phyloP scores from a whole-genome alignment of 2,329 filamentous ascomycete genomes.

The Pyrenophora graminea region DNA sequence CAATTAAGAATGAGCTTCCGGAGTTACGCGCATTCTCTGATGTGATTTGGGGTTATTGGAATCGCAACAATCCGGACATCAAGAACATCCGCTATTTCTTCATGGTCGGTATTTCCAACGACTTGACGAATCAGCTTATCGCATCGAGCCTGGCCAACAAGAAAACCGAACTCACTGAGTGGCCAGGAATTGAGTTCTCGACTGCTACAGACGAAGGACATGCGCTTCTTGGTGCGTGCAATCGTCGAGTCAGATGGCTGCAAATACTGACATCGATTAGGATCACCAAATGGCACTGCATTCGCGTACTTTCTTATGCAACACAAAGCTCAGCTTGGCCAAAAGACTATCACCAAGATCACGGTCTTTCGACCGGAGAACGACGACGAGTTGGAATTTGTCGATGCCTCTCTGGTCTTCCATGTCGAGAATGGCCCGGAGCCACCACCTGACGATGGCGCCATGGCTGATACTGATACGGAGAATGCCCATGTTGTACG shows the following conservation, averaged over 20 bases:
- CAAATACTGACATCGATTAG: constrained; percentile 5
- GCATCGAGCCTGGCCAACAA: constrained; percentile 14
- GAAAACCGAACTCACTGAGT: constrained; percentile 7
- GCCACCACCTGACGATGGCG: neutral
- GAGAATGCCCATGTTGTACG: neutral
- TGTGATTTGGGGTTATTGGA: constrained; percentile 29
- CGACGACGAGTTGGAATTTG: constrained; percentile 17
- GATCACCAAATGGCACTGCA: constrained; percentile 22
- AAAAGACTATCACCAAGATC: constrained; percentile 21
- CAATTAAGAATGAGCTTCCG: constrained; percentile 15
- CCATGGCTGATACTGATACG: neutral
- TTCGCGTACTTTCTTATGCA: constrained; percentile 31
- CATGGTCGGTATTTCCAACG: constrained; percentile 24
- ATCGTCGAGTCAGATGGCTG: neutral
- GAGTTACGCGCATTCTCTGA: constrained; percentile 19
- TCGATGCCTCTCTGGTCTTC: constrained; percentile 19
- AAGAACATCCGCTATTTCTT: constrained; percentile 25
- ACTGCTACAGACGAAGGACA: constrained; percentile 19
- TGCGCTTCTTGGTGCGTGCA: constrained; percentile 18
- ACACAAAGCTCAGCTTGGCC: constrained; percentile 24
- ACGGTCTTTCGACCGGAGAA: constrained; percentile 17
- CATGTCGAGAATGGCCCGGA: constrained; percentile 15
- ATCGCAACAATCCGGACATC: constrained; percentile 12
- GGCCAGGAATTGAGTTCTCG: constrained; percentile 24
- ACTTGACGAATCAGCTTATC: constrained; percentile 21